A percentile compares a stretch with the other conserved stretches of the same genome.
Evolutionary conservation across 768 basidiomycete genomes (phyloP).

Genomic region (Mycena sanguinolenta): DNA sequence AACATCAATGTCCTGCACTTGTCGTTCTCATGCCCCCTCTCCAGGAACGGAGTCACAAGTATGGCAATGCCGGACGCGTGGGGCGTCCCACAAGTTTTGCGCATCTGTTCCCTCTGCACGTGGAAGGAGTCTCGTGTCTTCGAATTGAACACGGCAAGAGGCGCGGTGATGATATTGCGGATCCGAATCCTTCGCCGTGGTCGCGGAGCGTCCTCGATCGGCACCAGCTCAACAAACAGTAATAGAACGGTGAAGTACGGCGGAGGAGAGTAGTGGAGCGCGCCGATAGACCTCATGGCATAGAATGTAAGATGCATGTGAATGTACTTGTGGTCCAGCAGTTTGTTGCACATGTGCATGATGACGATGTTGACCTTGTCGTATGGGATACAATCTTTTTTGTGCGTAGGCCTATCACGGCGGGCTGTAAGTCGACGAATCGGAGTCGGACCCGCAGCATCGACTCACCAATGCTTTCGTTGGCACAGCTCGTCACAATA

Average conservation of each 20-base stretch:
- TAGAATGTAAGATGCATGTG: not conserved
- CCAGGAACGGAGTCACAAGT: not conserved
- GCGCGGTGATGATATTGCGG: not conserved
- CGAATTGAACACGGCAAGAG: not conserved
- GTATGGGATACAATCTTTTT: too few relatives aligned
- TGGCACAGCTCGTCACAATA: constrained; percentile 17
- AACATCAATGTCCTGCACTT: not conserved
- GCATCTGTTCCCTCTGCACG: not conserved
- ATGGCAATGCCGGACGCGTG: not conserved
- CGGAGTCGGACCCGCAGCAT: too few relatives aligned
- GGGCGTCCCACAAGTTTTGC: not conserved
- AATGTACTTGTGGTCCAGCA: constrained; percentile 15
- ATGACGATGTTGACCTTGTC: constrained; percentile 4
- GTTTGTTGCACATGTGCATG: constrained; percentile 6
- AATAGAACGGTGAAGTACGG: not conserved
- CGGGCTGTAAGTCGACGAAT: too few relatives aligned
- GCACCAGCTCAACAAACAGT: not conserved
- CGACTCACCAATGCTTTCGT: constrained; percentile 10
- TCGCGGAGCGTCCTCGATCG: not conserved
- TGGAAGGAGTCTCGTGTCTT: not conserved
- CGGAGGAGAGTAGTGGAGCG: constrained; percentile 7
- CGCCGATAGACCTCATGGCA: constrained; percentile 24
- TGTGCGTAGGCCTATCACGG: too few relatives aligned
- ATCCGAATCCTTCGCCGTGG: not conserved
- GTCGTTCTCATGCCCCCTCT: not conserved